Conservation (phyloP, 495 filamentous ascomycete species). For the Penicillium herquei region DNA sequence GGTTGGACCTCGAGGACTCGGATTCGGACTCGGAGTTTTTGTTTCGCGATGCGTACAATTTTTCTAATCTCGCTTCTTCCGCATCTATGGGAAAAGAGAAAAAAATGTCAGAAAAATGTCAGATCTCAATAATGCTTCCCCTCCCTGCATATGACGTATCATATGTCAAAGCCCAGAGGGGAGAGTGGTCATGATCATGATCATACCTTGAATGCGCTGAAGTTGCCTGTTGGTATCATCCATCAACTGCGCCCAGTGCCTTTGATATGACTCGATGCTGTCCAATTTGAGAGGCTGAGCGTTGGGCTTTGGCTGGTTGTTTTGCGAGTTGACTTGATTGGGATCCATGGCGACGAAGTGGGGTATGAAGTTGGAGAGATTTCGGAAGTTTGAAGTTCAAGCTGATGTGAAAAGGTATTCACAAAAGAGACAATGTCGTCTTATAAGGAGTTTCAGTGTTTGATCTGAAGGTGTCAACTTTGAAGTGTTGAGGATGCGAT, state of each 20-base stretch:
- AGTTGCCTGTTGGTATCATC: slow-evolving; percentile 25
- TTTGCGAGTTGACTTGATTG: slow-evolving; percentile 17
- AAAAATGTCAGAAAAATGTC: slow-evolving; percentile 16
- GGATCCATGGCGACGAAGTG: slow-evolving; percentile 1
- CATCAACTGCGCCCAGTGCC: slow-evolving; percentile 24
- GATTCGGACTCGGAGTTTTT: not conserved
- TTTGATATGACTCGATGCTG: slow-evolving; percentile 23
- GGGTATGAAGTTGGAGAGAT: not conserved
- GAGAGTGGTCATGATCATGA: not conserved
- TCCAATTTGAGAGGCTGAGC: slow-evolving; percentile 1
- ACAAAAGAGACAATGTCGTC: not conserved
- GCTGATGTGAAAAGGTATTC: not conserved
- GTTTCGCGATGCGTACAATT: not conserved
- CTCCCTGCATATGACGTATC: slow-evolving; percentile 20
- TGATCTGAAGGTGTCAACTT: slow-evolving; percentile 1
- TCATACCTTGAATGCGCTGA: slow-evolving; percentile 26
- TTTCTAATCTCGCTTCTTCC: slow-evolving; percentile 14
- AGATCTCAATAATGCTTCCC: slow-evolving; percentile 4
- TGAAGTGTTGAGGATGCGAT: not conserved
- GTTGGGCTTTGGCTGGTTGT: slow-evolving; percentile 1
- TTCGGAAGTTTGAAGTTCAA: not conserved
- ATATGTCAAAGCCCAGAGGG: not conserved
- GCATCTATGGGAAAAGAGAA: not conserved
- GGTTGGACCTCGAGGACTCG: slow-evolving; percentile 7
- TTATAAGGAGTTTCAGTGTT: no score